phyloP scores from a whole-genome alignment of 306 rosid genomes.

The Prunus mume region DNA sequence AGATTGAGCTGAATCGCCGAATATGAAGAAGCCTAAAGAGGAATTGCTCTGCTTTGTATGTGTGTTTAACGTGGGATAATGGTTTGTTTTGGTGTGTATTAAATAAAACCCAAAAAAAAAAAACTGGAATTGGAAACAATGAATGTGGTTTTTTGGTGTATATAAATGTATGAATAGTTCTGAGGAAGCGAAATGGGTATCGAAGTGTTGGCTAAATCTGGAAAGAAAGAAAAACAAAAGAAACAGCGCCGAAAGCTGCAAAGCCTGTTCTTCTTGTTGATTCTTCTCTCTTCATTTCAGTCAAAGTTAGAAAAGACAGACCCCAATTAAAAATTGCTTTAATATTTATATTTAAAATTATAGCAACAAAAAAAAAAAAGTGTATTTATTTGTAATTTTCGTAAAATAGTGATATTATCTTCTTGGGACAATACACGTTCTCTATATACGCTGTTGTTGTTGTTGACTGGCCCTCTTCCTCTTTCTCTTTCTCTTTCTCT shows the following conservation, averaged over 20 bases:
- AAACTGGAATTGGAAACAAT: background rate
- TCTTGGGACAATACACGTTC: constrained; percentile 22
- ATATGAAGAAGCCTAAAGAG: background rate
- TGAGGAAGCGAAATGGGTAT: constrained; percentile 8
- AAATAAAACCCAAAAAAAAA: background rate
- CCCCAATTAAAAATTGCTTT: constrained; percentile 15
- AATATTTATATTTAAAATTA: background rate
- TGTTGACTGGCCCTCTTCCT: background rate
- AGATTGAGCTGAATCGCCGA: constrained; percentile 6
- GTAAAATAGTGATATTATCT: background rate
- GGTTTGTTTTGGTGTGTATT: background rate
- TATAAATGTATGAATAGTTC: background rate
- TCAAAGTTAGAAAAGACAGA: constrained; percentile 42
- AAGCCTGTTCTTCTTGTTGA: constrained; percentile 9
- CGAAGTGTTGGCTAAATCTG: constrained; percentile 32
- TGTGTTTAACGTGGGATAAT: background rate
- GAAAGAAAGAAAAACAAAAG: constrained; percentile 19
- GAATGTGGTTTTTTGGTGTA: background rate
- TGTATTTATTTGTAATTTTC: background rate
- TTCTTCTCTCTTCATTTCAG: constrained; percentile 40
- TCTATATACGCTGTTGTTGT: background rate
- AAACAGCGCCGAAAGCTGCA: constrained; percentile 82
- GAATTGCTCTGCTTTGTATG: background rate
- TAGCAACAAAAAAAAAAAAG: no score
- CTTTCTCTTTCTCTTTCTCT: background rate